A percentile compares a stretch with the other conserved stretches of the same genome.
These are phyloP conservation scores for Rhizoclosmatium globosum DNA, from an alignment of 192 early-diverging fungal species.

Conservation along the genomic window DNA sequence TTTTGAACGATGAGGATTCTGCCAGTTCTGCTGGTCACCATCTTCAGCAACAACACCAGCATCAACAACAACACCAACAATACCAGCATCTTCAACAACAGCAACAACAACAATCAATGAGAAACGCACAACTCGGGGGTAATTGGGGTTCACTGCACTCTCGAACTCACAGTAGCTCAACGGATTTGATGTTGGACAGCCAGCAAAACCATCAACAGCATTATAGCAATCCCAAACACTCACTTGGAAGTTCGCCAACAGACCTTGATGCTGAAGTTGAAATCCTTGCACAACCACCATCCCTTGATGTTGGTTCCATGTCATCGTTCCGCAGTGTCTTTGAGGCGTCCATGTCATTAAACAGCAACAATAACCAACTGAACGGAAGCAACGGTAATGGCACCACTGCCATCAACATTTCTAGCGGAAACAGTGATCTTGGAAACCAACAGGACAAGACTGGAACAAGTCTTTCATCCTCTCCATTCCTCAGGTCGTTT, in stretches of 20 bases:
- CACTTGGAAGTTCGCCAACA: background rate
- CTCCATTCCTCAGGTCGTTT: constrained; percentile 25
- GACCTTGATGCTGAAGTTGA: constrained; percentile 18
- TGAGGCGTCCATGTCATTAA: background rate
- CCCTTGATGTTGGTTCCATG: constrained; percentile 4
- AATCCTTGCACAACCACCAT: constrained; percentile 12
- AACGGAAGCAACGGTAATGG: background rate
- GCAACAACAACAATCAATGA: background rate
- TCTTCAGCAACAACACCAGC: background rate
- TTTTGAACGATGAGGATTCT: constrained; percentile 32
- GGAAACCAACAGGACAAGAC: background rate
- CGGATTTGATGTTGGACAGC: constrained; percentile 1
- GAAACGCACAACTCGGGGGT: background rate
- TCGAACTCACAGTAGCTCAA: background rate
- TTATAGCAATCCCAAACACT: background rate
- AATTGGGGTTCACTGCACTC: constrained; percentile 18
- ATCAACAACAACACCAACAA: background rate
- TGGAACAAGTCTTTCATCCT: background rate
- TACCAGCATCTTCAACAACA: background rate
- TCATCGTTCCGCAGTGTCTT: constrained; percentile 17
- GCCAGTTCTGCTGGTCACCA: background rate
- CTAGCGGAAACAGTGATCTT: background rate
- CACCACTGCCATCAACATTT: background rate
- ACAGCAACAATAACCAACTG: background rate
- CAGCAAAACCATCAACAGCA: background rate